phyloP scores from a whole-genome alignment of 148 eudicot species.

The Simmondsia chinensis region DNA sequence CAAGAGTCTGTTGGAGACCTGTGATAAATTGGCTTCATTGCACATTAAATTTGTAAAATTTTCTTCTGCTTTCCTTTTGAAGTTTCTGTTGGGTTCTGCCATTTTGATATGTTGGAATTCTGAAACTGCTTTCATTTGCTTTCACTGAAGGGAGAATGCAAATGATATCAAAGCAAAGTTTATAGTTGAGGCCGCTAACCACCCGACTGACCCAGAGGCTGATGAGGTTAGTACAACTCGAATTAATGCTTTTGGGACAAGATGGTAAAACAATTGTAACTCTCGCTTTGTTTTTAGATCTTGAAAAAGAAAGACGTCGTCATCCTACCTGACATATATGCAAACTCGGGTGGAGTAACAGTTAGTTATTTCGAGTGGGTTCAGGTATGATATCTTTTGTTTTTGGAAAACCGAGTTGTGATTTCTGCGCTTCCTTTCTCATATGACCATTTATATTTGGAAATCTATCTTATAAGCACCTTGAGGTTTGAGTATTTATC shows the following conservation, averaged over 20 bases:
- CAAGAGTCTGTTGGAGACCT: no score
- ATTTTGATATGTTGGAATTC: neutral
- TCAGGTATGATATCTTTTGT: slow-evolving; percentile 45
- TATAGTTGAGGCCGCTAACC: slow-evolving; percentile 95
- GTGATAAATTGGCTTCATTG: no score
- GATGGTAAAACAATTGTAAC: slow-evolving; percentile 5
- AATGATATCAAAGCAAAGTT: slow-evolving; percentile 85
- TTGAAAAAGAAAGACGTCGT: slow-evolving; percentile 81
- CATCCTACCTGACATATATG: slow-evolving; percentile 90
- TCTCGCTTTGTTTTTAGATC: slow-evolving; percentile 32
- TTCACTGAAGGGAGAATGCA: slow-evolving; percentile 74
- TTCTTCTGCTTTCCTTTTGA: neutral
- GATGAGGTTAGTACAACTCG: slow-evolving; percentile 61
- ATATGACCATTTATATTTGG: no score
- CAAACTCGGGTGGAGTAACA: slow-evolving; percentile 97
- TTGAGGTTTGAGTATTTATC: no score
- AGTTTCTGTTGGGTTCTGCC: neutral
- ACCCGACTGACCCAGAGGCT: slow-evolving; percentile 97
- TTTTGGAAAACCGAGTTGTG: no score
- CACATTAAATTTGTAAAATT: no score
- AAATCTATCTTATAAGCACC: no score
- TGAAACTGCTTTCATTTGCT: neutral
- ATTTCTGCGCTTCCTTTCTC: no score
- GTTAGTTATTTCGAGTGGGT: slow-evolving; percentile 99
- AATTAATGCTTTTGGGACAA: neutral